Evolutionary conservation across 345 rosid genomes (phyloP), one percentile per base, ranked within the genome.

Genomic region (Xanthoceras sorbifolium): DNA sequence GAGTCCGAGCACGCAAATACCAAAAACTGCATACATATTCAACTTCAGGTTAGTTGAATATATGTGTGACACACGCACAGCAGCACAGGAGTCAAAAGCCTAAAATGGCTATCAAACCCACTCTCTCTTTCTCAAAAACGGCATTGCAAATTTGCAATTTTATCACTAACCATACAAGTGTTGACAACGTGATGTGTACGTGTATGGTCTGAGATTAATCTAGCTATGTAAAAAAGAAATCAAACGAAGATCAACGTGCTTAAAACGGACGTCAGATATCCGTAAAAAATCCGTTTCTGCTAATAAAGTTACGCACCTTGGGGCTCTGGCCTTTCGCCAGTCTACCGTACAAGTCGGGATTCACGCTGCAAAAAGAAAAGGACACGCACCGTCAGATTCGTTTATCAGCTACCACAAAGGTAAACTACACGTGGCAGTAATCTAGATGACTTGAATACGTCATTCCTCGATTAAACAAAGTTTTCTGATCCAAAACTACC

Each of bases 1-100:
- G 98, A 96, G 83, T 96, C 99, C 60, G 99, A 92, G 92, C 98
- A 96, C 22, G 99, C 99, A 76, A 96, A 93, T 48, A 96, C 97
- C 89, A 96, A 0, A 87, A 90, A 96, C 99, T 93, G 91, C 87
- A 82, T 14, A 55, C 12, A 73, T 6, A 79, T 36, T 57, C 23
- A 38, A 61, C 38, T 9, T 66, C 31, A 12, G 63, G 63, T 71
- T 69, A 76, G 54, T 31, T 52, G 0, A 22, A 57, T 22, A 23
- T 22, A 57, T 23, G 63, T 50, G 15, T n/a, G n/a, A n/a, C n/a
- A n/a, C n/a, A n/a, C n/a, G n/a, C 40, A 36, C 40, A 3, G 40
- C 40, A 36, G 40, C 40, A 36, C 9, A 36, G 3, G 8, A 5
- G 5, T 42, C 42, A 42, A 42, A 42, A 10, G 46, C 14, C 14